phyloP scores from a whole-genome alignment of 768 basidiomycete genomes.

The Hygrophorus pudorinus region DNA sequence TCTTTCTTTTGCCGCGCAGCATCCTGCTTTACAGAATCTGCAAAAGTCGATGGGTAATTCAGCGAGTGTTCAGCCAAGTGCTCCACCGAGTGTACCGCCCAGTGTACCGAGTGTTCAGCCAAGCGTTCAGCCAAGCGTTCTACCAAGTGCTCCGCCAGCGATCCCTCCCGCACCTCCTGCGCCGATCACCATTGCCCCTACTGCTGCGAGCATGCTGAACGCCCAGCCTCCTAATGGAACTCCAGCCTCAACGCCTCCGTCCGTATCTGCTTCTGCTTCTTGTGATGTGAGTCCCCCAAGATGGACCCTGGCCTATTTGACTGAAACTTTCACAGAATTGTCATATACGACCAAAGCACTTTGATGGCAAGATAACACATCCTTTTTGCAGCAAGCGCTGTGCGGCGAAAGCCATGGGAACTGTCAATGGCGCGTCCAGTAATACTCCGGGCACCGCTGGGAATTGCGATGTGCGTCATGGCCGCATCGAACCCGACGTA shows the following conservation, averaged over 20 bases:
- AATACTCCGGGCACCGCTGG: conserved; percentile 19
- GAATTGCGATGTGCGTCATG: conserved; percentile 41
- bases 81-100: conserved; percentile 11
- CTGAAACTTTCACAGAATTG: conserved; percentile 32
- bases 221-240: conserved; percentile 16
- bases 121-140: not conserved
- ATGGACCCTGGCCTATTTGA: conserved; percentile 4
- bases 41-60: conserved; percentile 10
- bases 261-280: conserved; percentile 24
- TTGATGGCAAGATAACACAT: conserved; percentile 46
- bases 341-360: conserved; percentile 43
- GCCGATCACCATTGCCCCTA: conserved; percentile 14
- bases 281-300: conserved; percentile 37
- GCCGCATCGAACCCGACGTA: conserved; percentile 5
- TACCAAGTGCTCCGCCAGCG: conserved; percentile 2
- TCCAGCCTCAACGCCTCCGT: conserved; percentile 18
- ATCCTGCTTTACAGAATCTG: conserved; percentile 24
- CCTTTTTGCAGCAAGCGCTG: conserved; percentile 53
- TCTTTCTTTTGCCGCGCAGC: conserved; percentile 28
- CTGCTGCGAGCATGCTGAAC: conserved; percentile 20
- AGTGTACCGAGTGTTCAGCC: conserved; percentile 10
- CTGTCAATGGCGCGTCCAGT: conserved; percentile 11
- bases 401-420: conserved; percentile 32
- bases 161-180: conserved; percentile 18
- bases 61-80: conserved; percentile 3